Evolutionary conservation across 2,329 filamentous ascomycete genomes (phyloP), one percentile per base, ranked within the genome.

Genomic region (Penicillium sp.): DNA sequence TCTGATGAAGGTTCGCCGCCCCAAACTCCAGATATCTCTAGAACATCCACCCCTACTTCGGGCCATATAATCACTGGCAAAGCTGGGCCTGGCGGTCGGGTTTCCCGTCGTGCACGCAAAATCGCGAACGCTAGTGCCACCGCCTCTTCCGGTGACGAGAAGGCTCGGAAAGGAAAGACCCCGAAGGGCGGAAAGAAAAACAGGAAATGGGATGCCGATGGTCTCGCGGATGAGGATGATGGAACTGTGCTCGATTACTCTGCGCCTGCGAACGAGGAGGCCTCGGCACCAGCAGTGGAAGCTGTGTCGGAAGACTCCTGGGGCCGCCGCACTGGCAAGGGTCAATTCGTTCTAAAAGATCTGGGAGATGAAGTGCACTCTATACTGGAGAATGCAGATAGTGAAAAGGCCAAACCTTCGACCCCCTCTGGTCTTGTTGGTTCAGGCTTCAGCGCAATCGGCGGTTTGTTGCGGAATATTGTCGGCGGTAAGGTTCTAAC

Each of bases 401-500:
- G 86, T 9, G 88, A 88, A 68, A 84, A 85, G 53, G 71, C 82
- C 2, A 83, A 83, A 56, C 67, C 74, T 2, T 70, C 74, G 45
- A 72, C 79, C 11, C 81, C 85, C 19, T 81, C 83, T 17, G 90
- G 92, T 0, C 80, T 97, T 15, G 86, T 97, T 13, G 91, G 90
- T 30, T 89, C 92, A 5, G 88, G 93, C 59, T 84, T 97, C 61
- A 92, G 88, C 73, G 91, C 91, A 15, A 91, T 98, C 66, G 89
- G 91, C 58, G 91, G 92, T 19, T 86, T 98, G 60, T 97, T 99
- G 82, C 88, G 92, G 67, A 98, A 97, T 74, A 90, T 99, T 45
- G 90, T 99, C 0, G 95, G 95, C 58, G 95, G 96, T 66, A 97
- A 97, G 82, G 92, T 90, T 0, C 81, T 99, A 71, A 96, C 92